Conservation (phyloP, 2,329 filamentous ascomycete genomes). For the Cadophora sp. region DNA sequence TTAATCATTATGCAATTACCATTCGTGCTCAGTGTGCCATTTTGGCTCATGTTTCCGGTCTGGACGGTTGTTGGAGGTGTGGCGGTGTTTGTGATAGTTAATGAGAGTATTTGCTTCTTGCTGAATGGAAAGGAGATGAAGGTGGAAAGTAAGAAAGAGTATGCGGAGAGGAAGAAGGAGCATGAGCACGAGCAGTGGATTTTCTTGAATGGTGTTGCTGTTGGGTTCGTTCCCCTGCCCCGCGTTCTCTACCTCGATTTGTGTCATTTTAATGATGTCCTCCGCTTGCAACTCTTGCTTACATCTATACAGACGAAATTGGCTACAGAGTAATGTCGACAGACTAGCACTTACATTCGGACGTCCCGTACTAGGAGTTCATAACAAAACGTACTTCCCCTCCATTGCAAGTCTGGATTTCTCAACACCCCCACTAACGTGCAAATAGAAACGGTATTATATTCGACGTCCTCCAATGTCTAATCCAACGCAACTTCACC, state of each 20-base stretch:
- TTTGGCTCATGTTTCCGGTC: conserved; percentile 54
- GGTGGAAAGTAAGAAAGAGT: conserved; percentile 60
- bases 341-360: conserved; percentile 75
- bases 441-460: conserved; percentile 63
- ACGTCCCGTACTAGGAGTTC: conserved; percentile 73
- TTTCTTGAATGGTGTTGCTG: conserved; percentile 78
- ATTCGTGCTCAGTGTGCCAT: conserved; percentile 65
- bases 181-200: conserved; percentile 74
- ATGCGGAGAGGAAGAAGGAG: conserved; percentile 54
- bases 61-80: conserved; percentile 53
- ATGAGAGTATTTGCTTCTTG: conserved; percentile 57
- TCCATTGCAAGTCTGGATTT: background rate
- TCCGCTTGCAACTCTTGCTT: conserved; percentile 10
- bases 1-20: conserved; percentile 63
- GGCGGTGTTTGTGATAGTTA: conserved; percentile 54
- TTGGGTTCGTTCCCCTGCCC: conserved; percentile 63
- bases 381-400: conserved; percentile 68
- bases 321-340: conserved; percentile 75
- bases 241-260: too few relatives aligned
- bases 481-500: conserved; percentile 76
- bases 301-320: conserved; percentile 55
- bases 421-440: conserved; percentile 7
- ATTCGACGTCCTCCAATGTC: conserved; percentile 79
- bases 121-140: conserved; percentile 59
- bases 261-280: too few relatives aligned